Evolutionary conservation across 495 filamentous ascomycete genomes (phyloP).

Genomic region (Tuber calosporum): DNA sequence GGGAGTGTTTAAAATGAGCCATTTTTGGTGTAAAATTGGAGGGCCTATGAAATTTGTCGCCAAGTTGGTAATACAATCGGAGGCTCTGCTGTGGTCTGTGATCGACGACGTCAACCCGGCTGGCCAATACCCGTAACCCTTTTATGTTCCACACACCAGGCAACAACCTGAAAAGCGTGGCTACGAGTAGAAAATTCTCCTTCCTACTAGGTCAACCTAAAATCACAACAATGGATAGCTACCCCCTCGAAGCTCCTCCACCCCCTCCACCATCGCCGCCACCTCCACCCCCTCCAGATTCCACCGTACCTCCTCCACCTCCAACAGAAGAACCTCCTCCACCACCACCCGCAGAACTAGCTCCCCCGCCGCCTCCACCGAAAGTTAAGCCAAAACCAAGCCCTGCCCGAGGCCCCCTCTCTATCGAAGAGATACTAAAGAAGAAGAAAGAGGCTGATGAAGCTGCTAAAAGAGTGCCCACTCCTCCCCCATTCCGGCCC

Average conservation of each 20-base stretch:
- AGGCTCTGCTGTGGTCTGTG: neutral
- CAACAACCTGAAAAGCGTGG: neutral
- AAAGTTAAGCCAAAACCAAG: slow-evolving; percentile 24
- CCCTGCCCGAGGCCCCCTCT: slow-evolving; percentile 52
- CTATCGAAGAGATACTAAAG: slow-evolving; percentile 67
- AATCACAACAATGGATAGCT: slow-evolving; percentile 12
- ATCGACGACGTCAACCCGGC: neutral
- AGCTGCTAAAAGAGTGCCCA: slow-evolving; percentile 62
- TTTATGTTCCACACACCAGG: slow-evolving; percentile 3
- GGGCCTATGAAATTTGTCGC: too few relatives aligned
- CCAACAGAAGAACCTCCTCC: slow-evolving; percentile 54
- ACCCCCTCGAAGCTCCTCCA: slow-evolving; percentile 23
- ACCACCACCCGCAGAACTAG: slow-evolving; percentile 49
- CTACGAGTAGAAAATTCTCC: neutral
- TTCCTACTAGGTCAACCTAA: neutral
- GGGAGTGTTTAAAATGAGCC: too few relatives aligned
- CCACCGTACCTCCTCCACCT: slow-evolving; percentile 48
- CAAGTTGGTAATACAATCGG: neutral
- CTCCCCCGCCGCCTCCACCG: slow-evolving; percentile 43
- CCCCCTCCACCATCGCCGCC: slow-evolving; percentile 38
- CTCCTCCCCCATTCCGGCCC: neutral
- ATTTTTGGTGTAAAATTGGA: too few relatives aligned
- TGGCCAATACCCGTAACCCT: neutral
- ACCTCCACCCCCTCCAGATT: slow-evolving; percentile 45
- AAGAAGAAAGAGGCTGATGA: slow-evolving; percentile 76